phyloP scores from a whole-genome alignment of 1,284 basidiomycete genomes.

The Sphaerobolus stellatus region DNA sequence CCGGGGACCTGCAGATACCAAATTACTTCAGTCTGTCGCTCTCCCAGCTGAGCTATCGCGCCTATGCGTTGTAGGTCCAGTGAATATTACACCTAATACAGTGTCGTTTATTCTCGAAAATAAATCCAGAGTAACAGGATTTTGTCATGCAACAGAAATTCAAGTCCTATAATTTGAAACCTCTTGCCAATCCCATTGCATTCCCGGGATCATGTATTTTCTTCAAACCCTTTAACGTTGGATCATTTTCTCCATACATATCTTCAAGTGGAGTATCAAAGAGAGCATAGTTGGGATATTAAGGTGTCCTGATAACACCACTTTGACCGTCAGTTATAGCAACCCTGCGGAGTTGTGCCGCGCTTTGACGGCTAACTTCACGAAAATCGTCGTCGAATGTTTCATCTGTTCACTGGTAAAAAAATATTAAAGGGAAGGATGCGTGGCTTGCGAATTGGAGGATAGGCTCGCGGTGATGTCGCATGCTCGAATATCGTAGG shows the following conservation, averaged over 20 bases:
- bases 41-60: slow-evolving; percentile 16
- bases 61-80: too few species aligned
- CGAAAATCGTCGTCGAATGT: too few species aligned
- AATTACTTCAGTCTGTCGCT: slow-evolving; percentile 15
- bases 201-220: not conserved
- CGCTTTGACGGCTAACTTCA: too few species aligned
- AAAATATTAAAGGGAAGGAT: too few species aligned
- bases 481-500: too few species aligned
- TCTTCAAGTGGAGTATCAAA: not conserved
- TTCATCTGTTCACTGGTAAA: too few species aligned
- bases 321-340: not conserved
- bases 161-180: not conserved
- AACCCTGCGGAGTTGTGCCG: not conserved
- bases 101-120: too few species aligned
- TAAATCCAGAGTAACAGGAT: too few species aligned
- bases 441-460: too few species aligned
- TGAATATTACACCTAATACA: too few species aligned
- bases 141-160: too few species aligned
- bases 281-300: not conserved
- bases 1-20: slow-evolving; percentile 15
- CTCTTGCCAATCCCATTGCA: not conserved
- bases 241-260: not conserved
- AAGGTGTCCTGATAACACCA: not conserved
- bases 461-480: too few species aligned
- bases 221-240: not conserved